A percentile compares a stretch with the other conserved stretches of the same genome.
phyloP scores from a whole-genome alignment of 371 early-diverging fungal species.

The Mucor irregularis region DNA sequence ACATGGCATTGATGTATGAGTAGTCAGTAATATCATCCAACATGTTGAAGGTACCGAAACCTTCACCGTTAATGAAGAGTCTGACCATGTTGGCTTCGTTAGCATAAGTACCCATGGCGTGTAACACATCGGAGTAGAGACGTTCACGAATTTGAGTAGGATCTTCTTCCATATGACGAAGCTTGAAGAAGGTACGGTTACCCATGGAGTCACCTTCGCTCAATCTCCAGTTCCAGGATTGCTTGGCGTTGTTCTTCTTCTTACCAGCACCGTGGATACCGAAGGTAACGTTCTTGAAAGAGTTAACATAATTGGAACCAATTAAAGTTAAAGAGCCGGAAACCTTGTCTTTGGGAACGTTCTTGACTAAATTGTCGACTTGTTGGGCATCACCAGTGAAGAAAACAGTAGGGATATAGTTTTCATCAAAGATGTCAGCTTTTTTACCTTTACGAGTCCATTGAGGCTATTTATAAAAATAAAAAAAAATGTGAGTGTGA shows the following conservation, averaged over 20 bases:
- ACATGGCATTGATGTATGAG: slow-evolving; percentile 47
- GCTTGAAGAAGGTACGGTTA: slow-evolving; percentile 54
- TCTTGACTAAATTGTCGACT: slow-evolving; percentile 32
- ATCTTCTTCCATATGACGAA: slow-evolving; percentile 60
- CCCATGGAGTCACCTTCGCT: slow-evolving; percentile 29
- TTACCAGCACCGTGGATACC: slow-evolving; percentile 58
- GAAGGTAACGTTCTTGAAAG: slow-evolving; percentile 39
- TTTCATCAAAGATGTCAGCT: slow-evolving; percentile 48
- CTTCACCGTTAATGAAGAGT: slow-evolving; percentile 52
- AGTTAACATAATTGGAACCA: slow-evolving; percentile 42
- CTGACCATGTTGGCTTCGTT: slow-evolving; percentile 56
- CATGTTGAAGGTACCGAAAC: slow-evolving; percentile 57
- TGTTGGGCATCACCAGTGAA: slow-evolving; percentile 32
- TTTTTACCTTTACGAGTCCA: slow-evolving; percentile 50
- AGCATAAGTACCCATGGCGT: slow-evolving; percentile 53
- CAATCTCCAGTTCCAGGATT: slow-evolving; percentile 55
- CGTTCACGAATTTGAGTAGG: slow-evolving; percentile 64
- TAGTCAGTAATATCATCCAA: slow-evolving; percentile 55
- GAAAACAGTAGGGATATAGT: slow-evolving; percentile 54
- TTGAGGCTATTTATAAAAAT: slow-evolving; percentile 36
- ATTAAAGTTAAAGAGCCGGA: slow-evolving; percentile 44
- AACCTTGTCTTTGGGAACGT: slow-evolving; percentile 21
- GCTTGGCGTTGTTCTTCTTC: slow-evolving; percentile 59
- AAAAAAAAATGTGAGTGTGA: not conserved
- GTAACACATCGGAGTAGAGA: slow-evolving; percentile 51